These are phyloP conservation scores for Dryas integrifolia DNA, from an alignment of 331 rosid genomes.

Conservation along the genomic window DNA sequence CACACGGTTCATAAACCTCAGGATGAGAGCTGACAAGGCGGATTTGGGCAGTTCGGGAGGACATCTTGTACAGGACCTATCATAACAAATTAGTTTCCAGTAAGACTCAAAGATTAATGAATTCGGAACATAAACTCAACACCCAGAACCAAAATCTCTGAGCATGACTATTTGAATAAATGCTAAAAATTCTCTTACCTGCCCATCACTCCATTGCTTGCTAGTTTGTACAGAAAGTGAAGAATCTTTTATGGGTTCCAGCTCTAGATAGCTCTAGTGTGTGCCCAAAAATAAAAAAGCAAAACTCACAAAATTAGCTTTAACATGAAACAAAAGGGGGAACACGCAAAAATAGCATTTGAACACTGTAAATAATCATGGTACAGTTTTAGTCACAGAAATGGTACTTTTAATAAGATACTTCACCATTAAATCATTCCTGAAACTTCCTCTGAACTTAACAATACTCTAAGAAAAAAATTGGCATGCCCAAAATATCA, in stretches of 20 bases:
- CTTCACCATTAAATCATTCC: neutral
- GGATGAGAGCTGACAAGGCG: conserved; percentile 76
- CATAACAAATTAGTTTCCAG: conserved; percentile 8
- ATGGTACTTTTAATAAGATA: neutral
- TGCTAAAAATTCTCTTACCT: neutral
- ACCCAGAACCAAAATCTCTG: neutral
- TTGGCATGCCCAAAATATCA: neutral
- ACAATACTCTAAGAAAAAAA: neutral
- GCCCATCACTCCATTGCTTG: neutral
- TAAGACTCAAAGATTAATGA: neutral
- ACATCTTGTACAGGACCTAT: conserved; percentile 44
- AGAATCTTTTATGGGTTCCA: neutral
- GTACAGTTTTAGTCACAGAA: neutral
- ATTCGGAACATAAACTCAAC: neutral
- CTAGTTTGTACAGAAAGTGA: conserved; percentile 2
- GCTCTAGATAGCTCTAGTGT: neutral
- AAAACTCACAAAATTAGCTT: neutral
- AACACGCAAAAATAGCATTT: neutral
- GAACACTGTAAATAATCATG: neutral
- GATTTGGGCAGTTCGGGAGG: conserved; percentile 70
- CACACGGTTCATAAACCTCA: conserved; percentile 96
- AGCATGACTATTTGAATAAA: neutral
- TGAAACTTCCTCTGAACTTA: neutral
- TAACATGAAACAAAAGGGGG: neutral
- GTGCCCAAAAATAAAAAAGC: neutral